Evolutionary conservation across 1,284 basidiomycete species (phyloP), one percentile per base, ranked within the genome.

Genomic region (Microstroma glucosiphilum): DNA sequence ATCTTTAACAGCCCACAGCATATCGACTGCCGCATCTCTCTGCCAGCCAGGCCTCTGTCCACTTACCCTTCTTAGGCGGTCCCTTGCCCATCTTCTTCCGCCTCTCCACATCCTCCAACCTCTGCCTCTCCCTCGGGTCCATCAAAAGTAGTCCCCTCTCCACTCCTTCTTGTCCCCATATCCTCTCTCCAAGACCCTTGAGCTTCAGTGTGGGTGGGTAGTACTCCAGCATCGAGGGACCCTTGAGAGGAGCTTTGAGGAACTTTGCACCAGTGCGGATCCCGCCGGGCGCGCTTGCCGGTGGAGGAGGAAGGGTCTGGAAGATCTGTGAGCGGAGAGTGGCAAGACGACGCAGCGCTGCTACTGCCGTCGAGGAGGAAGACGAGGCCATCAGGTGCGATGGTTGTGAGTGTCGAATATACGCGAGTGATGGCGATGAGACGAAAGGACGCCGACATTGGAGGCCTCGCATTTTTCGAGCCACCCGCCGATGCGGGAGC

Each of bases 41-140:
- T 37, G 3, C 4, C 30, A 37, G 30, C 30, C 30, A 37, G 30
- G 9, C 30, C 30, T 37, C 43, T 30, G 19, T 41, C 19, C 23
- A 71, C 76, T 66, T 63, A 78, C 76, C 76, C 69, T 78, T 78
- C 75, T 77, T 78, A 6, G 76, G 76, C 15, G 76, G 76, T 48
- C 75, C 75, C 57, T 78, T 78, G 17, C 76, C 76, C 13, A 77
- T 58, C 64, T 66, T 68, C 65, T 73, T 74, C 58, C 72, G 73
- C 49, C 72, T 60, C 56, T 68, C 75, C 2, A 78, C 73, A 56
- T 77, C 75, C 58, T 66, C 63, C 53, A 67, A 37, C 9, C 76
- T 57, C 59, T 76, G 72, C 15, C 64, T 58, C 61, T 78, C 76
- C 8, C 65, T 49, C 0, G 63, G 43, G 40, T 70, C 66, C 21